These are phyloP conservation scores for Thermothelomyces thermophilus DNA, from an alignment of 2,329 filamentous ascomycete species.

Conservation along the genomic window DNA sequence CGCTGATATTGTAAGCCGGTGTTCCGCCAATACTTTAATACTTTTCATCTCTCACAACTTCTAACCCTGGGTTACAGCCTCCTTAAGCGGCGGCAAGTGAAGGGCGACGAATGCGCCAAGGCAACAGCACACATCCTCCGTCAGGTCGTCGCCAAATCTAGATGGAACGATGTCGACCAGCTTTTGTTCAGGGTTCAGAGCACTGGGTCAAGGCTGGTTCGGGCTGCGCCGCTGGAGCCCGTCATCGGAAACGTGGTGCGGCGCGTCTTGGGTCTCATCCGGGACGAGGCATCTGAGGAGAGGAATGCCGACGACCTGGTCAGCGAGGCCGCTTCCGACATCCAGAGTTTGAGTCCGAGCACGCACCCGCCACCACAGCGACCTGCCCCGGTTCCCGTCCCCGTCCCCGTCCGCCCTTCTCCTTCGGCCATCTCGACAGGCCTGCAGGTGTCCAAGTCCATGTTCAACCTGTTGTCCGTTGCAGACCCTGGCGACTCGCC, in stretches of 20 bases:
- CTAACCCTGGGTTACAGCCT: slow-evolving; percentile 47
- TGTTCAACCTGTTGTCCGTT: slow-evolving; percentile 82
- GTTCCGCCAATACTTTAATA: background rate
- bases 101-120: slow-evolving; percentile 78
- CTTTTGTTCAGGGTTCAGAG: slow-evolving; percentile 75
- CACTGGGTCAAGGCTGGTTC: slow-evolving; percentile 69
- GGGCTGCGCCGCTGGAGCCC: slow-evolving; percentile 83
- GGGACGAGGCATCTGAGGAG: slow-evolving; percentile 82
- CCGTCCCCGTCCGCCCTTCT: slow-evolving; percentile 42
- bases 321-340: slow-evolving; percentile 54
- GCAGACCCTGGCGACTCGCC: slow-evolving; percentile 44
- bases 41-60: slow-evolving; percentile 4
- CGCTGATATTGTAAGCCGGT: slow-evolving; percentile 62
- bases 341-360: slow-evolving; percentile 21
- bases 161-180: slow-evolving; percentile 68
- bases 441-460: slow-evolving; percentile 63
- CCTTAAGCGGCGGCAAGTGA: slow-evolving; percentile 85
- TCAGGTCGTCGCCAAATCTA: slow-evolving; percentile 75
- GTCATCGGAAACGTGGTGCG: slow-evolving; percentile 92
- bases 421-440: slow-evolving; percentile 56
- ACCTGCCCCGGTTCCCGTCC: slow-evolving; percentile 26
- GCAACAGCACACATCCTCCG: slow-evolving; percentile 85
- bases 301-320: slow-evolving; percentile 52
- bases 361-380: slow-evolving; percentile 10
- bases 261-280: slow-evolving; percentile 80